phyloP scores from a whole-genome alignment of 495 filamentous ascomycete species.

The Astrothelium subdiscretum region DNA sequence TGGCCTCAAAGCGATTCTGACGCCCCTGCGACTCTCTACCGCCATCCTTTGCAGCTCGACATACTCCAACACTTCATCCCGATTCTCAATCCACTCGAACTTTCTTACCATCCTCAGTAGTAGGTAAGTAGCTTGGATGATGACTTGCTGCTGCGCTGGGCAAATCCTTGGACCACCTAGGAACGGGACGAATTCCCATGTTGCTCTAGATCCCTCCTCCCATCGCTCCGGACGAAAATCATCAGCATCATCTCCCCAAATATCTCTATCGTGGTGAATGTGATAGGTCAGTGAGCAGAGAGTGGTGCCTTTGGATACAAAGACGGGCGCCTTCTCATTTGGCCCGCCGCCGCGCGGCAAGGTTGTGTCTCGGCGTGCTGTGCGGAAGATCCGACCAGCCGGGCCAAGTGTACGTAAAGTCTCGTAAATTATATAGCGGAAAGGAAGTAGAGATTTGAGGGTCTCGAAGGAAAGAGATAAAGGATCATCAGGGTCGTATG shows the following conservation, averaged over 20 bases:
- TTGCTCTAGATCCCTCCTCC: slow-evolving; percentile 23
- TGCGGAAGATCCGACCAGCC: slow-evolving; percentile 29
- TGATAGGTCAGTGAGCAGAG: slow-evolving; percentile 34
- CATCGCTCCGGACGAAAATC: slow-evolving; percentile 45
- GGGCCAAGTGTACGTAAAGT: slow-evolving; percentile 40
- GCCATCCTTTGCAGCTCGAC: neutral
- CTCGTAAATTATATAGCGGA: neutral
- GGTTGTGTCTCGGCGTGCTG: slow-evolving; percentile 34
- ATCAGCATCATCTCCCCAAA: slow-evolving; percentile 40
- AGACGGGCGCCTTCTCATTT: slow-evolving; percentile 30
- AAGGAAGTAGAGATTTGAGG: neutral
- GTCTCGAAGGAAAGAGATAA: slow-evolving; percentile 56
- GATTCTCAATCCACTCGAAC: neutral
- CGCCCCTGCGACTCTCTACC: neutral
- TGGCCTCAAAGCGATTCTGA: neutral
- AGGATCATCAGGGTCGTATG: slow-evolving; percentile 70
- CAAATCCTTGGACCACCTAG: slow-evolving; percentile 3
- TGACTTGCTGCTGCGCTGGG: neutral
- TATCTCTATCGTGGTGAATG: slow-evolving; percentile 42
- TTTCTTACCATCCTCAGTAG: neutral
- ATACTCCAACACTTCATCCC: neutral
- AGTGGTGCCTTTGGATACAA: slow-evolving; percentile 29
- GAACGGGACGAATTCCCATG: slow-evolving; percentile 8
- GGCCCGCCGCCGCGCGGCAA: slow-evolving; percentile 28
- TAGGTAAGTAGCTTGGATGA: neutral